Percentiles rank a stretch among this genome's conserved stretches.
Conservation (phyloP, 1,139 yeast species). For the Sugiyamaella pinicola region DNA sequence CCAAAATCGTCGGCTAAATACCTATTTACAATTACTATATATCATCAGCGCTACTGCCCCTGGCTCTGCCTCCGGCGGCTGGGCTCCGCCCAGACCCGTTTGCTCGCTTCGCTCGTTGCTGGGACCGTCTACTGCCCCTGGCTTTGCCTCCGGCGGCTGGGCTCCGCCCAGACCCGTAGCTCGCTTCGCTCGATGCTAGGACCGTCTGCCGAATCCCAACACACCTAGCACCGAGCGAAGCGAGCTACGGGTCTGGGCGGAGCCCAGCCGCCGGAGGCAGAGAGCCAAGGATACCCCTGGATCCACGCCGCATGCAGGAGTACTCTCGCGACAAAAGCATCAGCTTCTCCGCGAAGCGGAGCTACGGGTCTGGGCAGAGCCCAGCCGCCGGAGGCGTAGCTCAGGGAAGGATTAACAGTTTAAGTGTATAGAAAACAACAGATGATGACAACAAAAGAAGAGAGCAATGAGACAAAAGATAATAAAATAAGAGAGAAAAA, state of each 20-base stretch:
- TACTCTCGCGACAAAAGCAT: neutral
- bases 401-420: neutral
- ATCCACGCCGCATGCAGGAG: neutral
- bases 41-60: no score
- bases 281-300: neutral
- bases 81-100: no score
- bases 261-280: neutral
- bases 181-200: no score
- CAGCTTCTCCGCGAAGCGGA: neutral
- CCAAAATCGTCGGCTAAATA: slow-evolving; percentile 43
- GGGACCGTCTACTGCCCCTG: no score
- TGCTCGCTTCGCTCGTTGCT: no score
- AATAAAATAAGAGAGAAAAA: neutral
- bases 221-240: no score
- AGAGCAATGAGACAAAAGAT: slow-evolving; percentile 3
- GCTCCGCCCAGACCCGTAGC: neutral
- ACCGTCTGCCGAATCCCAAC: no score
- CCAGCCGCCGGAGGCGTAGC: slow-evolving; percentile 7
- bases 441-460: slow-evolving; percentile 5
- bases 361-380: slow-evolving; percentile 6
- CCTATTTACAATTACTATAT: neutral
- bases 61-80: no score
- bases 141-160: slow-evolving; percentile 1
- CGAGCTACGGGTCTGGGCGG: no score
- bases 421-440: slow-evolving; percentile 6